phyloP scores from a whole-genome alignment of 2,329 filamentous ascomycete genomes.

The Corniculantispora saksenae region DNA sequence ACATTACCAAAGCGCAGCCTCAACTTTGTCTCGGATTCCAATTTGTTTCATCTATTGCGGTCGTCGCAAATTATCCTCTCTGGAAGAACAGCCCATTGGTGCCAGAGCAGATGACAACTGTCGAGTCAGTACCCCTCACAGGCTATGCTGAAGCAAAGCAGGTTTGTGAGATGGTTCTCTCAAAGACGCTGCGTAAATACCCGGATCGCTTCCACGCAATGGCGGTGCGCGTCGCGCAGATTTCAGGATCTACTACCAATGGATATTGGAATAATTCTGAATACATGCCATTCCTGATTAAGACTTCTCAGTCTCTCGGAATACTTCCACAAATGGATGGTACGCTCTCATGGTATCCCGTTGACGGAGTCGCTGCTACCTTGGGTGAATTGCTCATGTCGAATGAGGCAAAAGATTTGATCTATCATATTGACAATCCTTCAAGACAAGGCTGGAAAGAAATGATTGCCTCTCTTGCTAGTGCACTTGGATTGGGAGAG shows the following conservation, averaged over 20 bases:
- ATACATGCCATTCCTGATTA: conserved; percentile 51
- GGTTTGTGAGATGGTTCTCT: conserved; percentile 51
- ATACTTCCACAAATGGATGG: conserved; percentile 44
- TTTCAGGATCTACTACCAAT: conserved; percentile 49
- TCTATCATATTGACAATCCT: conserved; percentile 30
- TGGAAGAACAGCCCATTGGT: conserved; percentile 32
- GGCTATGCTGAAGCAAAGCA: conserved; percentile 57
- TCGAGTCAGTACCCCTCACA: conserved; percentile 43
- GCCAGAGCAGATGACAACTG: conserved; percentile 42
- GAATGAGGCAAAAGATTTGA: neutral
- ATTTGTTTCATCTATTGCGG: conserved; percentile 44
- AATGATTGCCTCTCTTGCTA: neutral
- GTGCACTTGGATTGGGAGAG: too few relatives aligned
- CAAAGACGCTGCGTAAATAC: conserved; percentile 47
- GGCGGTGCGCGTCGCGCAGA: conserved; percentile 51
- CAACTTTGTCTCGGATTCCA: conserved; percentile 37
- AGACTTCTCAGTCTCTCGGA: conserved; percentile 48
- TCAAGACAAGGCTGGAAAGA: conserved; percentile 25
- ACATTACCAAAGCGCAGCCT: conserved; percentile 25
- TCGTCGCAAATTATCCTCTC: conserved; percentile 35
- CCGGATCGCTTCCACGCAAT: conserved; percentile 45
- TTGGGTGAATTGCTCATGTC: conserved; percentile 22
- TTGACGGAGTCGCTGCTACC: conserved; percentile 33
- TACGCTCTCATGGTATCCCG: conserved; percentile 46
- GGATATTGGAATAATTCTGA: conserved; percentile 58